phyloP scores from a whole-genome alignment of 805 yeast species.

The Maudiozyma saulgeensis region DNA sequence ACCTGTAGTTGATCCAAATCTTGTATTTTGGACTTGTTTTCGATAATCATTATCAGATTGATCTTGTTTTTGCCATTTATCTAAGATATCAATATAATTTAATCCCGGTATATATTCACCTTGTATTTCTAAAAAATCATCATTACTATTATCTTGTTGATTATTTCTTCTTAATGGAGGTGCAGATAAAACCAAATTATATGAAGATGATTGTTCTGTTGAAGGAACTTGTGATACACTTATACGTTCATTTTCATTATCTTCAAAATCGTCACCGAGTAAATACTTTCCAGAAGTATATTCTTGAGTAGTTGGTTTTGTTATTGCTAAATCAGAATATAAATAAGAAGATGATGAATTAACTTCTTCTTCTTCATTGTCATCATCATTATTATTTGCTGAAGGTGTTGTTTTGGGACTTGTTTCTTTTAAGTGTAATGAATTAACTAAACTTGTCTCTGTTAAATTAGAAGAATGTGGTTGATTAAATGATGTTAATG shows the following conservation, averaged over 20 bases:
- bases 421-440: not conserved
- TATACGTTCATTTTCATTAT: not conserved
- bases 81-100: slow-evolving; percentile 42
- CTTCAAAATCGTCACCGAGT: not conserved
- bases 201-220: not conserved
- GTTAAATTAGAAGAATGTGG: not conserved
- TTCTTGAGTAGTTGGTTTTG: not conserved
- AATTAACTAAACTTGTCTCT: not conserved
- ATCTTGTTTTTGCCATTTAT: slow-evolving; percentile 35
- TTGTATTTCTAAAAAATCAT: not conserved
- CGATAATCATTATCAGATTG: not conserved
- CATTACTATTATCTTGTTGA: not conserved
- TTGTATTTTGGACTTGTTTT: not conserved
- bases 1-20: not conserved
- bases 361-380: not conserved
- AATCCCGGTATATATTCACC: slow-evolving; percentile 69
- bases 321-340: not conserved
- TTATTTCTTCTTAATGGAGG: not conserved
- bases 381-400: not conserved
- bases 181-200: not conserved
- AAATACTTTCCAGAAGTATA: not conserved
- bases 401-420: too few relatives aligned
- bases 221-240: not conserved
- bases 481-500: not conserved
- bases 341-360: not conserved